These are phyloP conservation scores for Esteya vermicola DNA, from an alignment of 2,329 filamentous ascomycete species.

Conservation along the genomic window DNA sequence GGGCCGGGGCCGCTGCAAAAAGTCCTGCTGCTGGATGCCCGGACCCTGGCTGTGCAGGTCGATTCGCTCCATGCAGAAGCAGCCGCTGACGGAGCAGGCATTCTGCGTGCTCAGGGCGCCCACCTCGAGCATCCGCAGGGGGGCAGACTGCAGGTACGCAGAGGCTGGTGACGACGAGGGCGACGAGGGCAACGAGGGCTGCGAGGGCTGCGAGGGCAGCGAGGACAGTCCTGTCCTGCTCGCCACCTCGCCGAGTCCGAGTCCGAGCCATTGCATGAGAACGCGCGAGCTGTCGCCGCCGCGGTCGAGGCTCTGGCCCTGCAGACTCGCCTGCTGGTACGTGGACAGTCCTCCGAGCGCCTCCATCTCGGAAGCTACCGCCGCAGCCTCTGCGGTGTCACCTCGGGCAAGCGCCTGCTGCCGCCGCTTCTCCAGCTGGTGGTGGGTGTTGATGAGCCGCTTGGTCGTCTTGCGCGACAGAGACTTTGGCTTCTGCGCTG, in stretches of 20 bases:
- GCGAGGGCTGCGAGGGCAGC: too few species aligned
- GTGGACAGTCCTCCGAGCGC: constrained; percentile 45
- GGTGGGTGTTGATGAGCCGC: constrained; percentile 49
- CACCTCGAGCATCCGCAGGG: constrained; percentile 66
- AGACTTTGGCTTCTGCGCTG: constrained; percentile 33
- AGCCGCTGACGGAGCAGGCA: constrained; percentile 58
- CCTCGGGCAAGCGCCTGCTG: constrained; percentile 40
- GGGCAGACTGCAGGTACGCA: background rate
- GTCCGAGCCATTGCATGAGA: constrained; percentile 47
- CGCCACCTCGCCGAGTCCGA: constrained; percentile 16
- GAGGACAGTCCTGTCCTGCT: constrained; percentile 6
- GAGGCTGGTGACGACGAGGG: background rate
- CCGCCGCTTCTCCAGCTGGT: constrained; percentile 49
- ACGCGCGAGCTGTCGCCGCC: constrained; percentile 54
- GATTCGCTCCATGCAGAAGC: constrained; percentile 68
- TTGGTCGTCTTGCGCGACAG: constrained; percentile 53
- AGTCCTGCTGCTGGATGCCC: constrained; percentile 77
- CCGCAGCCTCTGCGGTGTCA: constrained; percentile 30
- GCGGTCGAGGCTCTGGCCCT: constrained; percentile 50
- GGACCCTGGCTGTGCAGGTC: constrained; percentile 78
- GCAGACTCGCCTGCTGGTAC: constrained; percentile 55
- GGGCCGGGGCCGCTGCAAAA: constrained; percentile 77
- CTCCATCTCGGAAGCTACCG: constrained; percentile 37
- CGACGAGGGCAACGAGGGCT: too few species aligned
- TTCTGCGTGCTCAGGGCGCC: constrained; percentile 77